phyloP scores from a whole-genome alignment of 805 yeast genomes.

The Candida taoyuanica region DNA sequence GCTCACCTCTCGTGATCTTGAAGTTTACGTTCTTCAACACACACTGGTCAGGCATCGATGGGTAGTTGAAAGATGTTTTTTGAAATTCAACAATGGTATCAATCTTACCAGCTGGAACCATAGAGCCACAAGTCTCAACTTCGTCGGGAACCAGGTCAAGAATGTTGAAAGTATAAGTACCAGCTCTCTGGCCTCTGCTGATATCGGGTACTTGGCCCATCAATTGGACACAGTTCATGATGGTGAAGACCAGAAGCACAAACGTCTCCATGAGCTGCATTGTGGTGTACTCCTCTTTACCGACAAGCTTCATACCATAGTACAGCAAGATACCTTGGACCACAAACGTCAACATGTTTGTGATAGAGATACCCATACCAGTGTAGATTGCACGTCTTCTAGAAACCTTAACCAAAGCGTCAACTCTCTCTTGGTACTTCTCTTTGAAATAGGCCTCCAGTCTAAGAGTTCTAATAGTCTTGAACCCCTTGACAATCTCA shows the following conservation, averaged over 20 bases:
- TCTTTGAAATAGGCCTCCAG: conserved; percentile 44
- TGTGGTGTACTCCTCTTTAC: conserved; percentile 48
- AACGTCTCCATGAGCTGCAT: conserved; percentile 64
- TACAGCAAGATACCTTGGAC: conserved; percentile 73
- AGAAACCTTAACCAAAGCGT: conserved; percentile 36
- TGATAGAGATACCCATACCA: conserved; percentile 63
- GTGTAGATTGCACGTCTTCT: conserved; percentile 49
- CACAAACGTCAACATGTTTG: conserved; percentile 47
- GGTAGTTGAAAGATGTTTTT: conserved; percentile 48
- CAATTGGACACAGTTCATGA: conserved; percentile 56
- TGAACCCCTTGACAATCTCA: conserved; percentile 55
- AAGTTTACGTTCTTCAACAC: conserved; percentile 43
- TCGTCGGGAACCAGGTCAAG: conserved; percentile 31
- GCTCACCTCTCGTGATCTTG: conserved; percentile 39
- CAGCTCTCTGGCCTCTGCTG: conserved; percentile 74
- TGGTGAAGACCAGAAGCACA: conserved; percentile 67
- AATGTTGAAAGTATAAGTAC: conserved; percentile 44
- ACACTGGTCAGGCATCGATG: conserved; percentile 26
- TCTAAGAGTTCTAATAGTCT: conserved; percentile 57
- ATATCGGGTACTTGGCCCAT: conserved; percentile 72
- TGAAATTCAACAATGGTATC: conserved; percentile 35
- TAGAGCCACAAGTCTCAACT: conserved; percentile 35
- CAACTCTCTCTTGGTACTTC: conserved; percentile 32
- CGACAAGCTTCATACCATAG: conserved; percentile 74
- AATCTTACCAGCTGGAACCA: conserved; percentile 24